A percentile compares a stretch with the other conserved stretches of the same genome.
Evolutionary conservation across 768 basidiomycete species (phyloP).

Genomic region (Exsudoporus frostii): DNA sequence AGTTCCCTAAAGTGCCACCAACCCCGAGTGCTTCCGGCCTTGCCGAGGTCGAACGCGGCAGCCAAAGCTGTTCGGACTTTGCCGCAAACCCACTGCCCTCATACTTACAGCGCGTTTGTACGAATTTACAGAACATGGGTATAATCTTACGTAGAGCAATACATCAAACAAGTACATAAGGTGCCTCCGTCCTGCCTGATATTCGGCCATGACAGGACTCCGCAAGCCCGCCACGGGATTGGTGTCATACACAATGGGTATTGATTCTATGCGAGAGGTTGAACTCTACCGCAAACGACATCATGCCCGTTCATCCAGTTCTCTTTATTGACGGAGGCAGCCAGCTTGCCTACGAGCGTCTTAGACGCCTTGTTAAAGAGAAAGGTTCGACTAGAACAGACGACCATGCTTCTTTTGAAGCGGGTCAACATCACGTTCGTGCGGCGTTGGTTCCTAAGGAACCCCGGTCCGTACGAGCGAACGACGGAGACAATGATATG

Average conservation of each 20-base stretch:
- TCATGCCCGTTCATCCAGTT: constrained; percentile 19
- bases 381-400: constrained; percentile 49
- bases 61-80: neutral
- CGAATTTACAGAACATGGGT: too few species aligned
- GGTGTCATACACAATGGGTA: neutral
- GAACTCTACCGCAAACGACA: neutral
- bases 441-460: constrained; percentile 57
- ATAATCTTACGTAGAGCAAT: neutral
- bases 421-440: constrained; percentile 86
- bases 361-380: constrained; percentile 13
- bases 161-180: too few species aligned
- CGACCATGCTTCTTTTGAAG: constrained; percentile 71
- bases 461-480: constrained; percentile 56
- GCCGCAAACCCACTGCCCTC: neutral
- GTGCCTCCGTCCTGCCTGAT: neutral
- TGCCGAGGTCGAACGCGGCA: neutral
- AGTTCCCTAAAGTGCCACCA: neutral
- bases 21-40: neutral
- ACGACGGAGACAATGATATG: constrained; percentile 70
- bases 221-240: neutral
- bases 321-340: neutral
- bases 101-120: too few species aligned
- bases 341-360: constrained; percentile 28
- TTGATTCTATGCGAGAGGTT: neutral
- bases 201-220: neutral